These are phyloP conservation scores for Bisporella sp. DNA, from an alignment of 2,329 filamentous ascomycete species.

Conservation along the genomic window DNA sequence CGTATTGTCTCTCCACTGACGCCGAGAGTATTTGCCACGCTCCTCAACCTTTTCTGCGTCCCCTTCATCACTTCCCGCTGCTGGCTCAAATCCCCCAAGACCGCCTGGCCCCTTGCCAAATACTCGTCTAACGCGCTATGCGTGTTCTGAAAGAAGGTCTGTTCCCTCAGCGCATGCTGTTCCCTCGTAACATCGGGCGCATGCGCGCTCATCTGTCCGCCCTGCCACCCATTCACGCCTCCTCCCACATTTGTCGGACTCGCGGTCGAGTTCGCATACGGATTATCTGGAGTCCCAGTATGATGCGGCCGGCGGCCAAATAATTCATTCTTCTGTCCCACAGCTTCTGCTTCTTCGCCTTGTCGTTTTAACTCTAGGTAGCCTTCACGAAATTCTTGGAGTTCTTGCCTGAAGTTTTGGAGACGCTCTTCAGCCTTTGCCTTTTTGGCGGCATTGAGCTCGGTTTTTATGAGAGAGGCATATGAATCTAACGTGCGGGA, in stretches of 20 bases:
- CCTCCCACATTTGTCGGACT: conserved; percentile 17
- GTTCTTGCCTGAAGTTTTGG: conserved; percentile 76
- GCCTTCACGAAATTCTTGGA: conserved; percentile 70
- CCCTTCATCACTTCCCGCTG: conserved; percentile 94
- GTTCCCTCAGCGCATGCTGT: conserved; percentile 78
- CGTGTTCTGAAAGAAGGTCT: conserved; percentile 77
- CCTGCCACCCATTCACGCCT: conserved; percentile 23
- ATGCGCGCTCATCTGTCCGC: conserved; percentile 35
- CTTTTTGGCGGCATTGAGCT: conserved; percentile 85
- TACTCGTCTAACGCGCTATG: conserved; percentile 89
- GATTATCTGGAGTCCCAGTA: conserved; percentile 78
- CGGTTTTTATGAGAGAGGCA: conserved; percentile 73
- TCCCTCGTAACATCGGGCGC: conserved; percentile 65
- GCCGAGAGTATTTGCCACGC: conserved; percentile 86
- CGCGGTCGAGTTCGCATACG: conserved; percentile 58
- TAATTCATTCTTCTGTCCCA: conserved; percentile 67
- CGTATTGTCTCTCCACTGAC: conserved; percentile 94
- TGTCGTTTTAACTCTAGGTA: conserved; percentile 72
- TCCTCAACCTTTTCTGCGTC: conserved; percentile 86
- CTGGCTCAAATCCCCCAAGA: conserved; percentile 79
- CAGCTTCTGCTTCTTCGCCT: conserved; percentile 65
- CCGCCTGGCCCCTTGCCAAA: conserved; percentile 81
- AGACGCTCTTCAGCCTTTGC: conserved; percentile 83
- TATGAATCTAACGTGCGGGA: conserved; percentile 92
- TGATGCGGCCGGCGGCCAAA: conserved; percentile 83